These are phyloP conservation scores for Sporothrix brunneoviolacea DNA, from an alignment of 2,329 filamentous ascomycete genomes.

Conservation along the genomic window DNA sequence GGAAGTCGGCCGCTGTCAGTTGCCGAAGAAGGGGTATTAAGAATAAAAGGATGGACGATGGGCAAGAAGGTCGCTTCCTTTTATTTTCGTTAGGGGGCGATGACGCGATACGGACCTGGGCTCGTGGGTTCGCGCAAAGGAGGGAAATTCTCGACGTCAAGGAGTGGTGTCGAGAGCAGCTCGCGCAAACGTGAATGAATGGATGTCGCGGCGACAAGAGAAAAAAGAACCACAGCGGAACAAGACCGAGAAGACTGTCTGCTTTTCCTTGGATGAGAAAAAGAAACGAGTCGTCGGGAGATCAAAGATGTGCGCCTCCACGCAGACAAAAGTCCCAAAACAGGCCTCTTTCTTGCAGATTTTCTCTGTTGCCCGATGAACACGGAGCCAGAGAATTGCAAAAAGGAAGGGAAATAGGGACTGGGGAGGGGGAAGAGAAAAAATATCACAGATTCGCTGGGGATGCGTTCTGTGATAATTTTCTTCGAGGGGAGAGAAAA, in stretches of 20 bases:
- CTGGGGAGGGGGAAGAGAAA: constrained; percentile 7
- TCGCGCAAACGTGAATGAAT: constrained; percentile 6
- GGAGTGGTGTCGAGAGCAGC: constrained; percentile 2
- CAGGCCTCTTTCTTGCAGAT: constrained; percentile 1
- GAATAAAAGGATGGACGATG: too few species aligned
- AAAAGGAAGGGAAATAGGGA: neutral
- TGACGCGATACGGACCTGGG: too few species aligned
- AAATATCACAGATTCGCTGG: constrained; percentile 16
- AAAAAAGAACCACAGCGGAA: neutral
- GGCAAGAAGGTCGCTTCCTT: too few species aligned
- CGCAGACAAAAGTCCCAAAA: neutral
- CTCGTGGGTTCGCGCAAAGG: too few species aligned
- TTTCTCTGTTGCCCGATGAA: constrained; percentile 11
- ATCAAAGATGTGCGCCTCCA: constrained; percentile 1
- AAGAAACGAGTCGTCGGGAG: neutral
- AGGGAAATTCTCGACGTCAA: neutral
- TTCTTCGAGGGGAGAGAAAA: constrained; percentile 9
- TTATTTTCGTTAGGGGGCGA: too few species aligned
- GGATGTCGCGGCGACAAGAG: constrained; percentile 1
- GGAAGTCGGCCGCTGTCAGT: too few species aligned
- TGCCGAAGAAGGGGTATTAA: too few species aligned
- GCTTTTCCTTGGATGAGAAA: neutral
- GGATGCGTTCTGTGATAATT: constrained; percentile 16
- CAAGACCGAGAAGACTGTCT: neutral
- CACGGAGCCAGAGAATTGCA: constrained; percentile 6